Evolutionary conservation across 441 rosid genomes (phyloP).

Genomic region (Erodium trifolium): DNA sequence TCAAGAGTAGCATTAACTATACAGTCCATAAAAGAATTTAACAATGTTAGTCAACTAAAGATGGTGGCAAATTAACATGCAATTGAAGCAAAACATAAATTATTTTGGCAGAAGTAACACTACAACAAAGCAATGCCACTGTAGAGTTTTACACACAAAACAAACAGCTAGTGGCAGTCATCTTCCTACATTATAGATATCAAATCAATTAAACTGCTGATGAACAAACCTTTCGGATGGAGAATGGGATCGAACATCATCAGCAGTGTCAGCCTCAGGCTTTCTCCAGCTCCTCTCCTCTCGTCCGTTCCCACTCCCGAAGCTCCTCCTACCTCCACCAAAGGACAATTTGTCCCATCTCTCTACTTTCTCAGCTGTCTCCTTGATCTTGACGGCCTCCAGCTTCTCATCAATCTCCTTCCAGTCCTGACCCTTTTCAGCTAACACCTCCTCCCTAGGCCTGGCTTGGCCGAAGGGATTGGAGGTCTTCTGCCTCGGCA

Average conservation of each 20-base stretch:
- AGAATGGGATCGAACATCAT: background rate
- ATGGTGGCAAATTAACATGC: too few relatives aligned
- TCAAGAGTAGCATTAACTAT: too few relatives aligned
- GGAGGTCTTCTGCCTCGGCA: background rate
- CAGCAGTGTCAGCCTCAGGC: background rate
- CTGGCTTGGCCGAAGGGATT: background rate
- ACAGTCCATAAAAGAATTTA: too few relatives aligned
- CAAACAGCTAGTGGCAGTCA: too few relatives aligned
- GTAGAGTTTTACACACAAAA: too few relatives aligned
- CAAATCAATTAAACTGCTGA: background rate
- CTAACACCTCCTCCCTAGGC: background rate
- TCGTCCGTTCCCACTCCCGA: background rate
- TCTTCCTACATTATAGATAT: background rate
- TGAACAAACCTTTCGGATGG: background rate
- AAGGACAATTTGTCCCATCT: background rate
- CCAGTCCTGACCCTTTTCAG: background rate
- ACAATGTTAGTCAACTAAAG: too few relatives aligned
- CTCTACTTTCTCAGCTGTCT: background rate
- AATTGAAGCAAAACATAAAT: too few relatives aligned
- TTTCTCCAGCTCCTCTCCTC: conserved; percentile 2
- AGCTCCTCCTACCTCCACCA: background rate
- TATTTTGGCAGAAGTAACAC: too few relatives aligned
- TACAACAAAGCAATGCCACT: too few relatives aligned
- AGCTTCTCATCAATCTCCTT: conserved; percentile 3
- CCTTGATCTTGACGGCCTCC: background rate